Percentiles rank a stretch among this genome's conserved stretches.
Evolutionary conservation across 805 yeast genomes (phyloP).

Genomic region (Pichia membranifaciens): DNA sequence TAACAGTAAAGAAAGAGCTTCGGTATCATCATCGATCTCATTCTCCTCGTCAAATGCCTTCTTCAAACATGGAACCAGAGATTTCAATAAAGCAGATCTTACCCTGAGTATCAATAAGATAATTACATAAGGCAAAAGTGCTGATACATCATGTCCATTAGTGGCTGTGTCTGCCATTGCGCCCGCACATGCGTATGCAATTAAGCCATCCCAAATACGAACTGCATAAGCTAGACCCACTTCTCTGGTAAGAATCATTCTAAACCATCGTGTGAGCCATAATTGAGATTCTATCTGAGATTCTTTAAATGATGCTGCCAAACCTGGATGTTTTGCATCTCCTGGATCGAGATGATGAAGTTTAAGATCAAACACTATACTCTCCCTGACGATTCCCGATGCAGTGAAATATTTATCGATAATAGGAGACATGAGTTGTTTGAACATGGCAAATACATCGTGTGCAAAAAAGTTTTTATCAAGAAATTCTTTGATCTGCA

Average conservation of each 20-base stretch:
- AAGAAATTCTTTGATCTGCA: slow-evolving; percentile 34
- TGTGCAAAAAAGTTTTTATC: slow-evolving; percentile 31
- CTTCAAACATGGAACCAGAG: not conserved
- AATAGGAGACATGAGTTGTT: slow-evolving; percentile 32
- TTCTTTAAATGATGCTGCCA: slow-evolving; percentile 14
- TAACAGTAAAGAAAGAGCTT: slow-evolving; percentile 41
- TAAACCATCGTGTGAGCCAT: slow-evolving; percentile 49
- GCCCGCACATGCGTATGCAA: slow-evolving; percentile 19
- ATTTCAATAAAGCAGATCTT: slow-evolving; percentile 11
- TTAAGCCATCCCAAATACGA: slow-evolving; percentile 46
- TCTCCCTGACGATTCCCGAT: slow-evolving; percentile 36
- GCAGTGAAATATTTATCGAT: slow-evolving; percentile 37
- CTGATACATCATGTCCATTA: slow-evolving; percentile 13
- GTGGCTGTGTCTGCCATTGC: slow-evolving; percentile 6
- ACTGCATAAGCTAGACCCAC: slow-evolving; percentile 35
- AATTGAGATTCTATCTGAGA: slow-evolving; percentile 41
- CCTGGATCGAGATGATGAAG: slow-evolving; percentile 41
- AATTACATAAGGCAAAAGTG: slow-evolving; percentile 36
- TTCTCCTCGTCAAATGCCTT: not conserved
- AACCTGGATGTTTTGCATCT: slow-evolving; percentile 7
- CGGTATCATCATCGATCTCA: slow-evolving; percentile 41
- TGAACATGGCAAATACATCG: slow-evolving; percentile 34
- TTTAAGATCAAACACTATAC: slow-evolving; percentile 42
- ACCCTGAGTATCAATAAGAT: slow-evolving; percentile 33
- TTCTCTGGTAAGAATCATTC: slow-evolving; percentile 44